Evolutionary conservation across 2,329 filamentous ascomycete genomes (phyloP).

Genomic region (Raffaelea albimanens): DNA sequence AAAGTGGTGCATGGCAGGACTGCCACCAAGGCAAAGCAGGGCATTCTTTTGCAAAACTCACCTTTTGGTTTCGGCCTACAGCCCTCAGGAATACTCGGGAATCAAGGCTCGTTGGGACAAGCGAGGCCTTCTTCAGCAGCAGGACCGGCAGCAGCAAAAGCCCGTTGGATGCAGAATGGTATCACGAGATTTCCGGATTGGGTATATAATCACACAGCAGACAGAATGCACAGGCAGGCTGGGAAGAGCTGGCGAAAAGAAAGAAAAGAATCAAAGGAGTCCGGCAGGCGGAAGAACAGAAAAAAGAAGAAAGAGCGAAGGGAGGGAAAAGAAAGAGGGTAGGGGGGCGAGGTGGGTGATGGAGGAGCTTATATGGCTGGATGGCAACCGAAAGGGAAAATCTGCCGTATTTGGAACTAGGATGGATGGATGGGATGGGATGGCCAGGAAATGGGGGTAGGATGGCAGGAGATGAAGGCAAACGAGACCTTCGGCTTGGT

Average conservation of each 20-base stretch:
- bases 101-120: too few species aligned
- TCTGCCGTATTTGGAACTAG: not conserved
- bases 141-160: not conserved
- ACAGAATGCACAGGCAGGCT: slow-evolving; percentile 14
- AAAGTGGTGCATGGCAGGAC: not conserved
- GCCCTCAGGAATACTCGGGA: too few species aligned
- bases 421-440: not conserved
- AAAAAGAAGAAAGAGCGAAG: slow-evolving; percentile 1
- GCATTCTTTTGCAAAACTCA: not conserved
- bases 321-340: slow-evolving; percentile 7
- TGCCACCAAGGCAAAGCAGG: not conserved
- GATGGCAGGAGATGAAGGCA: not conserved
- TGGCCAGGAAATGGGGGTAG: slow-evolving; percentile 1
- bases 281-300: slow-evolving; percentile 7
- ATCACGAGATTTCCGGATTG: slow-evolving; percentile 14
- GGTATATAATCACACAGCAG: slow-evolving; percentile 14
- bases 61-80: not conserved
- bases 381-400: not conserved
- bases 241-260: slow-evolving; percentile 14
- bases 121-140: too few species aligned
- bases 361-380: slow-evolving; percentile 11
- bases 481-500: slow-evolving; percentile 2
- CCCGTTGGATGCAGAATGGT: slow-evolving; percentile 2
- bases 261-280: slow-evolving; percentile 7
- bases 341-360: slow-evolving; percentile 13